phyloP scores from a whole-genome alignment of 768 basidiomycete genomes.

The Krasilnikovozyma curviuscula region DNA sequence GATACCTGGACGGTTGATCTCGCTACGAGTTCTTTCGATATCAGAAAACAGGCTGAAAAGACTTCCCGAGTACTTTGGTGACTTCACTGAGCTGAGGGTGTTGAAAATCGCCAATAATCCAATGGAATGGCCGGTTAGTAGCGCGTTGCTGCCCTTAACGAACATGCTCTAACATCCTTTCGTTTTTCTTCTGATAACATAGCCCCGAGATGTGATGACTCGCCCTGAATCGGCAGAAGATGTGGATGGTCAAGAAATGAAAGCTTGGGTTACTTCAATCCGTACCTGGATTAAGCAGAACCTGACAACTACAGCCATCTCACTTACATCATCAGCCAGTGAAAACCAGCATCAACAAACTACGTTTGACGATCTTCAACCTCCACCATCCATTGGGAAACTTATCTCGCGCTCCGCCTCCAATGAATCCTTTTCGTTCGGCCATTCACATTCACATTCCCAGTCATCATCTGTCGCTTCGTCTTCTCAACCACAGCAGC shows the following conservation, averaged over 20 bases:
- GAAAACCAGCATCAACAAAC: no score
- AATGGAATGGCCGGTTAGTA: slow-evolving; percentile 59
- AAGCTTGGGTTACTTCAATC: slow-evolving; percentile 1
- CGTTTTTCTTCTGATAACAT: not conserved
- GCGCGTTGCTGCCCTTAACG: not conserved
- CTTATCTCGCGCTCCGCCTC: no score
- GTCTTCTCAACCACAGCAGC: not conserved
- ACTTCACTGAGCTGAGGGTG: slow-evolving; percentile 52
- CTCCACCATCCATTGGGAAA: no score
- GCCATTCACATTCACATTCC: not conserved
- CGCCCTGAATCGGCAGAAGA: not conserved
- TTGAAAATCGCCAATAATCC: slow-evolving; percentile 82
- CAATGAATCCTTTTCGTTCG: no score
- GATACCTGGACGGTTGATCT: slow-evolving; percentile 54
- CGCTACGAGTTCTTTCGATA: slow-evolving; percentile 66
- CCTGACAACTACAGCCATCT: no score
- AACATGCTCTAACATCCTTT: not conserved
- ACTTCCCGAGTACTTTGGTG: slow-evolving; percentile 57
- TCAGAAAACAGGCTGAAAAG: slow-evolving; percentile 64
- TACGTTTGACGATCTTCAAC: no score
- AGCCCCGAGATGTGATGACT: not conserved
- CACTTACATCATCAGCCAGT: no score
- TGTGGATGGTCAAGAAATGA: not conserved
- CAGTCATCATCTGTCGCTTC: not conserved
- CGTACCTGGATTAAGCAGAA: not conserved